Percentiles rank a stretch among this genome's conserved stretches.
phyloP scores from a whole-genome alignment of 1,139 yeast species.

The Taphrina pruni region DNA sequence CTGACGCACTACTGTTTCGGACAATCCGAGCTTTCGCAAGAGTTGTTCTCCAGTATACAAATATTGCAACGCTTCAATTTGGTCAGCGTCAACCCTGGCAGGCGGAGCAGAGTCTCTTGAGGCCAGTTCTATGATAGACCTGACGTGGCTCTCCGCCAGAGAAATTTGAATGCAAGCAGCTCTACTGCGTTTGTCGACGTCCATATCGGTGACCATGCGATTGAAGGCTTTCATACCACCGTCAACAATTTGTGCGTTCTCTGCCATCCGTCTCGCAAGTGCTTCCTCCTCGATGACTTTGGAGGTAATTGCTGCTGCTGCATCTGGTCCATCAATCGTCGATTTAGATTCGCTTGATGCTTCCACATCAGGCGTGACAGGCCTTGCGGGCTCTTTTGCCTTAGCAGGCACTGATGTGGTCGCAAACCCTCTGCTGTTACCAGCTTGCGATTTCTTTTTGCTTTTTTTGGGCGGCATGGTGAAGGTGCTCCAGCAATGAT shows the following conservation, averaged over 20 bases:
- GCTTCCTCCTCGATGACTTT: not conserved
- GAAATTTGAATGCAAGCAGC: conserved; percentile 22
- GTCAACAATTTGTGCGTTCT: conserved; percentile 22
- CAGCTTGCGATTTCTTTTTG: conserved; percentile 30
- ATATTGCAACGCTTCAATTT: not conserved
- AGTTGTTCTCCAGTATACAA: conserved; percentile 22
- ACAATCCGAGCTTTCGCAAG: conserved; percentile 24
- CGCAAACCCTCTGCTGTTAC: conserved; percentile 32
- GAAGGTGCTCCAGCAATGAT: not conserved
- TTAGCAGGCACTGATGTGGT: conserved; percentile 34
- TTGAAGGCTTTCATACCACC: conserved; percentile 23
- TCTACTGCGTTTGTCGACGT: conserved; percentile 32
- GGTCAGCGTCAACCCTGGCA: not conserved
- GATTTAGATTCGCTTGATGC: not conserved
- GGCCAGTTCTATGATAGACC: not conserved
- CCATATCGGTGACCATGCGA: conserved; percentile 13
- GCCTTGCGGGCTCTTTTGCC: conserved; percentile 10
- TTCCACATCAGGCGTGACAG: conserved; percentile 9
- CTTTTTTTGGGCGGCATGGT: conserved; percentile 17
- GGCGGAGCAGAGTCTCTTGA: not conserved
- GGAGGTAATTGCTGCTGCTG: not conserved
- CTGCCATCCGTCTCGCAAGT: not conserved
- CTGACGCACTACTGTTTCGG: conserved; percentile 13
- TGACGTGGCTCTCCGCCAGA: conserved; percentile 19
- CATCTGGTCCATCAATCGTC: not conserved